Conservation (phyloP, 2,329 filamentous ascomycete genomes). For the Fusarium nodosum region DNA sequence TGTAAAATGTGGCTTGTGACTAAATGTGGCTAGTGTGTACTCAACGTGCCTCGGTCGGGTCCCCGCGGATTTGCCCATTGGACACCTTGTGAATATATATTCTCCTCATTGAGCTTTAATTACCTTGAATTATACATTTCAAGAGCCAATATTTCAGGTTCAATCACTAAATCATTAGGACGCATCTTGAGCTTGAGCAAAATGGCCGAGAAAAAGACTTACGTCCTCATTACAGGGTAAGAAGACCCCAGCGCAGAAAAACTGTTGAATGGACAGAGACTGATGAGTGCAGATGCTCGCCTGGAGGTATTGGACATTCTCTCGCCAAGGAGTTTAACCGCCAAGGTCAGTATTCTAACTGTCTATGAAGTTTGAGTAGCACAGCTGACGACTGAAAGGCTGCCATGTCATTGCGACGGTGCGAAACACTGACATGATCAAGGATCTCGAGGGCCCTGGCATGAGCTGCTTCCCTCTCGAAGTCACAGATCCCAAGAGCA, state of each 20-base stretch:
- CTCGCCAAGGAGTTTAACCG: slow-evolving; percentile 66
- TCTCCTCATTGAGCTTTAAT: neutral
- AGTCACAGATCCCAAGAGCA: slow-evolving; percentile 66
- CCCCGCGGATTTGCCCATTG: neutral
- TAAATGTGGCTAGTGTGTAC: neutral
- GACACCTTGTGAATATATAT: slow-evolving; percentile 7
- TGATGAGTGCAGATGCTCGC: slow-evolving; percentile 63
- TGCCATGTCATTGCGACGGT: slow-evolving; percentile 70
- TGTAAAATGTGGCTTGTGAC: neutral
- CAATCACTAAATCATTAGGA: rapidly evolving
- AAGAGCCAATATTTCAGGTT: neutral
- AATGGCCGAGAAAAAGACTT: slow-evolving; percentile 53
- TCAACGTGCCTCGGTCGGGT: neutral
- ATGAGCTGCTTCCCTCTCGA: slow-evolving; percentile 67
- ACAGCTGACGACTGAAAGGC: slow-evolving; percentile 29
- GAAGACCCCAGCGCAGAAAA: neutral
- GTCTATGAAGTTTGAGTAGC: rapidly evolving
- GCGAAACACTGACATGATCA: slow-evolving; percentile 63
- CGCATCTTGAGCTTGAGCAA: rapidly evolving
- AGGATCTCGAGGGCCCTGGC: slow-evolving; percentile 60
- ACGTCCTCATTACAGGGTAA: slow-evolving; percentile 34
- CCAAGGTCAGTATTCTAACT: slow-evolving; percentile 56
- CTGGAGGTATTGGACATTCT: slow-evolving; percentile 70
- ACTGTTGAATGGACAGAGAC: neutral
- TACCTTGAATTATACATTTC: neutral